phyloP scores from a whole-genome alignment of 805 yeast species.

The Saccharomycopsis sp. region DNA sequence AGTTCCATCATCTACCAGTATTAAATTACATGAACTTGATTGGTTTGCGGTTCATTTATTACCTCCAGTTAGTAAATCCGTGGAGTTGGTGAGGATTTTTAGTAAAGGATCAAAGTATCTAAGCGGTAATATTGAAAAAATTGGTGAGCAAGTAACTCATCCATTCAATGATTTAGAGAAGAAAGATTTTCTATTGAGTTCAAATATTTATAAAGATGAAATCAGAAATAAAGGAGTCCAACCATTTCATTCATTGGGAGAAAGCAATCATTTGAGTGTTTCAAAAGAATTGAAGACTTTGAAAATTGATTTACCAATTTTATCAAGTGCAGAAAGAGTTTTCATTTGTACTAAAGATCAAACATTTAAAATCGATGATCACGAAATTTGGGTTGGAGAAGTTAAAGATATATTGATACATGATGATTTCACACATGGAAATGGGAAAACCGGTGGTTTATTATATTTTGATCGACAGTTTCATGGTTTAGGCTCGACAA shows the following conservation, averaged over 20 bases:
- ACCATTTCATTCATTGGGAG: background rate
- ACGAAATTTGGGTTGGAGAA: conserved; percentile 83
- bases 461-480: conserved; percentile 55
- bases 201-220: conserved; percentile 3
- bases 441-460: conserved; percentile 47
- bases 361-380: conserved; percentile 60
- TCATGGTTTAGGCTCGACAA: too few species aligned
- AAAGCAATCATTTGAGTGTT: background rate
- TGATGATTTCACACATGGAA: conserved; percentile 17
- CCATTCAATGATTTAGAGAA: conserved; percentile 41
- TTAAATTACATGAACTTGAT: conserved; percentile 43
- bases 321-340: conserved; percentile 47
- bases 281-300: background rate
- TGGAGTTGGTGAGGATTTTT: conserved; percentile 53
- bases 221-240: too few species aligned
- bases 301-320: conserved; percentile 37
- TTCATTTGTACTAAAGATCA: conserved; percentile 48
- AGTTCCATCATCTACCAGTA: conserved; percentile 74
- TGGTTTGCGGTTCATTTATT: conserved; percentile 68
- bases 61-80: conserved; percentile 47
- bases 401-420: conserved; percentile 45
- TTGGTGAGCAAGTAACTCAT: conserved; percentile 29
- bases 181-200: conserved; percentile 3
- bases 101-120: conserved; percentile 38
- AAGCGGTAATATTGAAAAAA: conserved; percentile 1